A percentile compares a stretch with the other conserved stretches of the same genome.
Evolutionary conservation across 2,329 filamentous ascomycete species (phyloP).

Genomic region (Mollisia scopiformis): DNA sequence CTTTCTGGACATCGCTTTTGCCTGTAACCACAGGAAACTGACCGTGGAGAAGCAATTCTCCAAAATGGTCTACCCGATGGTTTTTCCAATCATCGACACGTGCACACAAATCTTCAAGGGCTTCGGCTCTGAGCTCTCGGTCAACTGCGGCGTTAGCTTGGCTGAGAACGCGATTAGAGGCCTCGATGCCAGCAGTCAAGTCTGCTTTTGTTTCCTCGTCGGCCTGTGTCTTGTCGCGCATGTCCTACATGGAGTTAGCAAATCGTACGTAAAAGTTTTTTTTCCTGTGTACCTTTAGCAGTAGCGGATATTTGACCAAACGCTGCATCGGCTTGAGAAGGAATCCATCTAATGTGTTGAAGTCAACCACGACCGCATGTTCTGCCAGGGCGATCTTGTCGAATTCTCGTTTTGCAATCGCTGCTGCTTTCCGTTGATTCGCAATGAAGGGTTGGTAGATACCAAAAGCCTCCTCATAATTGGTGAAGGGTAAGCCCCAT

Average conservation of each 20-base stretch:
- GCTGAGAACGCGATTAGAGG: conserved; percentile 78
- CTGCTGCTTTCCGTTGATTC: conserved; percentile 89
- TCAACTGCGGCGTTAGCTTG: conserved; percentile 92
- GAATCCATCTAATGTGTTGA: conserved; percentile 88
- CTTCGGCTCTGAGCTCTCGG: conserved; percentile 81
- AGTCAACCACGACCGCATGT: conserved; percentile 81
- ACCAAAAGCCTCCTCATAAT: conserved; percentile 83
- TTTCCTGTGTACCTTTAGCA: conserved; percentile 69
- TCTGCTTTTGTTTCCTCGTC: conserved; percentile 73
- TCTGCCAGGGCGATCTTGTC: conserved; percentile 80
- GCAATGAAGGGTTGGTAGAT: conserved; percentile 98
- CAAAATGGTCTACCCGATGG: conserved; percentile 88
- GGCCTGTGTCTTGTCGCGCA: conserved; percentile 80
- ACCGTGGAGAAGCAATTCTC: conserved; percentile 83
- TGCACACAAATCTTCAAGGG: conserved; percentile 76
- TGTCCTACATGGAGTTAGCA: conserved; percentile 58
- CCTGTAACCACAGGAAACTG: conserved; percentile 90
- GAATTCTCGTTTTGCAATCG: conserved; percentile 82
- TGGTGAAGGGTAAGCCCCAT: conserved; percentile 91
- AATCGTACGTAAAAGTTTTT: neutral
- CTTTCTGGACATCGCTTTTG: conserved; percentile 88
- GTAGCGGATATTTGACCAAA: conserved; percentile 88
- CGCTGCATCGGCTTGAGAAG: conserved; percentile 96
- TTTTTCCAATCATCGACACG: conserved; percentile 98
- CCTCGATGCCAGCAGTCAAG: conserved; percentile 75